Base-by-base conservation (phyloP, 768 basidiomycete genomes). In the Dendrothele bispora region DNA sequence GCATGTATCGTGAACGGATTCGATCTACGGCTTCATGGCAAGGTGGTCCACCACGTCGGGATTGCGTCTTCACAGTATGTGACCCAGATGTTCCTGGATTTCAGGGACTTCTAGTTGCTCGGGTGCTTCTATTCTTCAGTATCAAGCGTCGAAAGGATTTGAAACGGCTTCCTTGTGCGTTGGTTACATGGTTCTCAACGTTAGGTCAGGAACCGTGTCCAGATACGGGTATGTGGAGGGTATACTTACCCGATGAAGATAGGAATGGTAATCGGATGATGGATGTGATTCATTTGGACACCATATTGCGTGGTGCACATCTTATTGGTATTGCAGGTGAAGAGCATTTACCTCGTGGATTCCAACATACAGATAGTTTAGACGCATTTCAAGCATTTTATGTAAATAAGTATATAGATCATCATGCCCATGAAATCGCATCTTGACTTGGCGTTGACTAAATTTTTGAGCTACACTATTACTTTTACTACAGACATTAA, bases 211-310 rank as follows among this genome's bases (percentile, higher is more conserved):
- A 28, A 0, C 58, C 56, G 3, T 56, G 60, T 35, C 2, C 30
- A 3, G 39, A 50, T 5, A 60, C 58, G 0, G 57, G 61, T 1
- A 61, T 64, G 62, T 64, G 61, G 62, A 54, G 59, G 3, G 54
- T 62, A n/a, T n/a, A n/a, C n/a, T n/a, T n/a, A n/a, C 10, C 10
- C 18, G 6, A 7, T 6, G 22, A 41, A 10, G 24, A 10, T n/a
- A 14, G 10, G 39, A n/a, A n/a, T n/a, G n/a, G n/a, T n/a, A n/a
- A n/a, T n/a, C n/a, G n/a, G n/a, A n/a, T n/a, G 5, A 6, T 35
- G 5, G 40, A 42, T 7, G 42, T 61, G 6, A 47, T 59, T 5
- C 51, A 54, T 8, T 3, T 61, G 0, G 51, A 61, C 6, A n/a
- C 54, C 4, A 52, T 61, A 21, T 22, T 56, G 0, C 46, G 55